Evolutionary conservation across 352 stramenopile genomes (phyloP), one percentile per base, ranked within the genome.

Genomic region (Halophytophthora batemanensis): DNA sequence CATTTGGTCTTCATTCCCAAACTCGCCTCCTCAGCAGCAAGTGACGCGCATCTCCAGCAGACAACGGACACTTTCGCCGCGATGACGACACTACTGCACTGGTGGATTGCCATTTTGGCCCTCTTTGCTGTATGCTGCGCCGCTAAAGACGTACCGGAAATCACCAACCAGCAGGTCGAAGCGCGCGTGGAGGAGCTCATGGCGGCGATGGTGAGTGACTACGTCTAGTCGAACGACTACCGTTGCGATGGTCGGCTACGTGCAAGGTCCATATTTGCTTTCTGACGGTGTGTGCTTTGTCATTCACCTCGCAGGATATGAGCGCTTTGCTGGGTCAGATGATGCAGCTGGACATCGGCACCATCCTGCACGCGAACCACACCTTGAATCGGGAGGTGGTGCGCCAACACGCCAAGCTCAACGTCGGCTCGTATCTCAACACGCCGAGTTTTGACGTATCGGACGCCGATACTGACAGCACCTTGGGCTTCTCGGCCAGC

Each of bases 401-500:
- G 23, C 68, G 76, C 38, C 47, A 80, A 14, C 87, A 90, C 39
- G 87, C 86, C 2, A 62, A 74, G 46, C 68, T 93, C 19, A 87
- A 93, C 18, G 66, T 97, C 43, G 91, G 91, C 12, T 96, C 86
- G 31, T 93, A 97, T 49, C 63, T 98, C 19, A 97, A 97, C 59
- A 82, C 77, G 0, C 79, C 84, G 4, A 53, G 58, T 4, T 52
- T 58, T 15, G 61, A 66, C 17, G 17, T 71, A 21, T 59, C 69
- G 33, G 44, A 64, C 19, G 64, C 54, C 2, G 58, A 51, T 21
- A 13, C 38, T 5, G 69, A 69, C 37, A 62, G 55, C 2, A 66
- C 55, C 23, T 47, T 59, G 33, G 68, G 66, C 37, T 96, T 83
- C 58, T 88, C 55, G 35, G 71, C 84, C 0, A 35, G 45, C 10